Conservation (phyloP, 2,329 filamentous ascomycete genomes). For the Trichocomaceae sp. region DNA sequence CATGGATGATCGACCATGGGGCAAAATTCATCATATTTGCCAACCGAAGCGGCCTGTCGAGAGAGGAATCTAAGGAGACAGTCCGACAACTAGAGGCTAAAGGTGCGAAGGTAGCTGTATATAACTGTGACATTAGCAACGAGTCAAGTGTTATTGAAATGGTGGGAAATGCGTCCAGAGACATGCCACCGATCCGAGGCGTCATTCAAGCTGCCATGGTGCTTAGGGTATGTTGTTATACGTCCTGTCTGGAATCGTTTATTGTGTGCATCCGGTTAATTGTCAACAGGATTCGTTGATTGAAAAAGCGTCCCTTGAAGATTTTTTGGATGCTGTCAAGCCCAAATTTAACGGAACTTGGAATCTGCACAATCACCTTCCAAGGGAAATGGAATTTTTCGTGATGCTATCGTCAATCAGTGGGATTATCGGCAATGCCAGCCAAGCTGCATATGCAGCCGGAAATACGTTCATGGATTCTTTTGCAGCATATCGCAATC, state of each 20-base stretch:
- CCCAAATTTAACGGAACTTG: constrained; percentile 5
- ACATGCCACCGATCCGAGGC: constrained; percentile 7
- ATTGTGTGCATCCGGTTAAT: no score
- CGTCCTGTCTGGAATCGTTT: no score
- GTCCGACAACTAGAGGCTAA: not conserved
- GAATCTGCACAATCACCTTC: constrained; percentile 1
- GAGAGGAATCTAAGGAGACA: not conserved
- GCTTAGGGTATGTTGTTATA: not conserved
- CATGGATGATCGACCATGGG: constrained; percentile 42
- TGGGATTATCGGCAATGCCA: not conserved
- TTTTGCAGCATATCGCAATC: constrained; percentile 17
- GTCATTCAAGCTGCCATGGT: constrained; percentile 12
- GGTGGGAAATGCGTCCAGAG: not conserved
- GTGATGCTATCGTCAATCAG: constrained; percentile 13
- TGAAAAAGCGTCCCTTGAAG: not conserved
- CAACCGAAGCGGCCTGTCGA: not conserved
- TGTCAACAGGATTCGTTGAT: not conserved
- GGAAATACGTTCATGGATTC: constrained; percentile 18
- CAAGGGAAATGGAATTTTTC: constrained; percentile 22
- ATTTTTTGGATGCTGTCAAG: not conserved
- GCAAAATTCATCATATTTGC: constrained; percentile 36
- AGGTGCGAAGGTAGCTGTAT: not conserved
- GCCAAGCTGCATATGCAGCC: constrained; percentile 16
- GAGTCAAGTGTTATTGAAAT: constrained; percentile 3
- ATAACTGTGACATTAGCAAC: constrained; percentile 29